Base-by-base conservation (phyloP, 1,139 yeast genomes). In the Wickerhamomyces sp. region DNA sequence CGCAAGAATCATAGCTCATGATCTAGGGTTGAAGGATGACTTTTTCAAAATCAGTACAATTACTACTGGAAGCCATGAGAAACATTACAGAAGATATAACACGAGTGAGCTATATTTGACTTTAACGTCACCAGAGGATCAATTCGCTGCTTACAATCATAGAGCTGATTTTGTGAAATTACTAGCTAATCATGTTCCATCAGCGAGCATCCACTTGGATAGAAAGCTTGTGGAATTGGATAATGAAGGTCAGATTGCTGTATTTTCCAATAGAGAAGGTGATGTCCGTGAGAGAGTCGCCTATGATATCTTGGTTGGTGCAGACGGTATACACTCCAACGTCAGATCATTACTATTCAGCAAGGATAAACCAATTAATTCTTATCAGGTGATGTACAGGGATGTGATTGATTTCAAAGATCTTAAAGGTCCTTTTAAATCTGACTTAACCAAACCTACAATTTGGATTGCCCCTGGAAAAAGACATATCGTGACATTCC, bases 1-100 rank as follows among this genome's bases (percentile, higher is more conserved):
- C 27, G 27, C 41, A 4, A 18, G 33, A 23, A 33, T 35, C 9
- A 38, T 35, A 26, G 41, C 41, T 34, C 34, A 42, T n/a, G 39
- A 37, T 2, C 11, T 42, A 11, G 38, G 36, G 5, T 26, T 42
- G 23, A 37, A 42, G 18, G 41, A 37, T 7, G 41, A 34, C 26
- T 30, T 42, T 26, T 37, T 37, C 14, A 30, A 7, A 6, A 42
- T 37, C 11, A 38, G 41, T 30, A 13, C 14, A 8, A 26, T 38
- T 13, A 11, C 38, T 29, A 9, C 26, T 6, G 35, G 34, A 5
- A 37, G 14, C 6, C 9, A 27, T 6, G 35, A 36, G 10, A 37
- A 15, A 2, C 8, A 18, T 11, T 42, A 37, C 13, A 37, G 41
- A 34, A 29, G 32, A 14, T 35, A 29, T 26, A 27, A 42, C 13